Percentiles rank a stretch among this genome's conserved stretches.
Evolutionary conservation across 2,329 filamentous ascomycete species (phyloP).

Genomic region (Ceratocystis ficicola): DNA sequence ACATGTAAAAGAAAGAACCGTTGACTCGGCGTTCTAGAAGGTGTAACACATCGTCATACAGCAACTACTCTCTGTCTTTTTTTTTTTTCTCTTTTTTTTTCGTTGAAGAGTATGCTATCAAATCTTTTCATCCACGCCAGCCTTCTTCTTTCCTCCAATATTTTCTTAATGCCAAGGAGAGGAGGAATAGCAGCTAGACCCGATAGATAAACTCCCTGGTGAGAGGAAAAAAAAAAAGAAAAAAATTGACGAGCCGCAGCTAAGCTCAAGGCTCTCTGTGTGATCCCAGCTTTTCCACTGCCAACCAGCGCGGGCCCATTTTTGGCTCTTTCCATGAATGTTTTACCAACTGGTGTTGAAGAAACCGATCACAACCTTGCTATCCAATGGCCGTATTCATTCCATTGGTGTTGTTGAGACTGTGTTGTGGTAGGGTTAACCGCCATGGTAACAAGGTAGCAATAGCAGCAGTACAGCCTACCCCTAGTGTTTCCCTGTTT

Average conservation of each 20-base stretch:
- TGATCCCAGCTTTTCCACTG: background rate
- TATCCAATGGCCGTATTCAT: no score
- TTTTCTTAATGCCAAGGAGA: constrained; percentile 7
- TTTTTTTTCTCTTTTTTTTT: background rate
- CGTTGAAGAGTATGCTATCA: background rate
- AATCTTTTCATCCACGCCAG: background rate
- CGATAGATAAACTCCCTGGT: constrained; percentile 5
- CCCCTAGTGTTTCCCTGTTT: background rate
- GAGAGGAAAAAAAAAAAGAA: background rate
- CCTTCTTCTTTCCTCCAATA: background rate
- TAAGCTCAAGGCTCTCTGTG: background rate
- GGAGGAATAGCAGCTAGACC: background rate
- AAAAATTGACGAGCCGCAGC: constrained; percentile 1
- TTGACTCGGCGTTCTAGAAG: background rate
- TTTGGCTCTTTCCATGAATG: background rate
- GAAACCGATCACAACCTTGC: no score
- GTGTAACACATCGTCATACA: no score
- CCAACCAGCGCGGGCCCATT: background rate
- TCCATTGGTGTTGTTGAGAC: background rate
- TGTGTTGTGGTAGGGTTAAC: background rate
- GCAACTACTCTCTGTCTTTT: no score
- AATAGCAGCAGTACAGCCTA: no score
- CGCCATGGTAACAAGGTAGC: no score
- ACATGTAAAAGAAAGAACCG: background rate
- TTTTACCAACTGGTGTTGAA: background rate